Percentiles rank a stretch among this genome's conserved stretches.
Conservation (phyloP, 208 protist genomes). For the Crithidia bombi region DNA sequence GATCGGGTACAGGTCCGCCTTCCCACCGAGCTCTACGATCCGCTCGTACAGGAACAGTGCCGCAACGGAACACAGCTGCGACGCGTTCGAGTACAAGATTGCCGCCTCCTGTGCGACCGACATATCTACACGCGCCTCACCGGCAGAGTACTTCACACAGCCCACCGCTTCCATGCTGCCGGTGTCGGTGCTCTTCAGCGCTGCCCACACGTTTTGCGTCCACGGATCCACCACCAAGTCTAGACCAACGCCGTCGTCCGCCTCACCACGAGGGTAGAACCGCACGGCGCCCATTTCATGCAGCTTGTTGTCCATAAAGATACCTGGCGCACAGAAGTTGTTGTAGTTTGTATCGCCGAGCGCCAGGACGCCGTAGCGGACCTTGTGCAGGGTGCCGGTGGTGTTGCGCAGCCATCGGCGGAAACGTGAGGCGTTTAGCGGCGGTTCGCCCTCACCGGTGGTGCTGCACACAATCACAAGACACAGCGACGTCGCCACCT, state of each 20-base stretch:
- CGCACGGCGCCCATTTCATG: constrained; percentile 50
- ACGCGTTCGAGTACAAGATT: constrained; percentile 58
- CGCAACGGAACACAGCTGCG: constrained; percentile 36
- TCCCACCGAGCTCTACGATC: constrained; percentile 51
- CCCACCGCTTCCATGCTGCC: not conserved
- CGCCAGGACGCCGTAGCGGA: constrained; percentile 65
- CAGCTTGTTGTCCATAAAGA: constrained; percentile 62
- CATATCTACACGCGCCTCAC: constrained; percentile 36
- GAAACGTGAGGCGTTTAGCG: constrained; percentile 73
- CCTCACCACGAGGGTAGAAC: constrained; percentile 67
- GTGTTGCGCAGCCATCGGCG: constrained; percentile 61
- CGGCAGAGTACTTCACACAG: constrained; percentile 4
- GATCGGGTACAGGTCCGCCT: constrained; percentile 47
- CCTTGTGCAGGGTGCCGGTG: constrained; percentile 33
- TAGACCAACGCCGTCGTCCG: constrained; percentile 73
- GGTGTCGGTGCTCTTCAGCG: constrained; percentile 19
- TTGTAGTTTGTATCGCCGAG: constrained; percentile 87
- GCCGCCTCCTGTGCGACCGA: constrained; percentile 41
- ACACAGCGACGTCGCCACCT: constrained; percentile 28
- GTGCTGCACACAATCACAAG: constrained; percentile 79
- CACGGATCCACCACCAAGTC: constrained; percentile 78
- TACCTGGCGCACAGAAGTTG: constrained; percentile 70
- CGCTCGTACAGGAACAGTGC: constrained; percentile 58
- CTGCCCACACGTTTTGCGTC: constrained; percentile 47
- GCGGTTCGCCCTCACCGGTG: constrained; percentile 78